phyloP scores from a whole-genome alignment of 768 basidiomycete genomes.

The Tulasnella sp. region DNA sequence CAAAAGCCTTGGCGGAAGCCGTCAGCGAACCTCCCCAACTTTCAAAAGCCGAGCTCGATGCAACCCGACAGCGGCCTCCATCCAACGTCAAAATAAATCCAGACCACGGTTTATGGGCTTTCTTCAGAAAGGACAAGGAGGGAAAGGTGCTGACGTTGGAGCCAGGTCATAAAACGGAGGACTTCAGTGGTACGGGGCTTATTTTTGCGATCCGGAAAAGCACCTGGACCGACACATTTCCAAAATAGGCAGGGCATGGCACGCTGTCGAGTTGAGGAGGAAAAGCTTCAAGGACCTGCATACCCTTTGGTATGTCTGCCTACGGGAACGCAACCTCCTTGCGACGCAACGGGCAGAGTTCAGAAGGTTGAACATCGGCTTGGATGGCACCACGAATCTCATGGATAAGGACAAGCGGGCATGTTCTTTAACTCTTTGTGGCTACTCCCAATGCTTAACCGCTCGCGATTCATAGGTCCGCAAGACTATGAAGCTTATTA shows the following conservation, averaged over 20 bases:
- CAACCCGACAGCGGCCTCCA: constrained; percentile 42
- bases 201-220: constrained; percentile 5
- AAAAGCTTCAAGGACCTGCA: constrained; percentile 94
- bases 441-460: neutral
- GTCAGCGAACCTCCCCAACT: neutral
- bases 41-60: neutral
- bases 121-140: constrained; percentile 61
- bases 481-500: constrained; percentile 96
- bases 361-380: constrained; percentile 50
- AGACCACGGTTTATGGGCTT: constrained; percentile 72
- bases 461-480: constrained; percentile 56
- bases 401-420: constrained; percentile 30
- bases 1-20: neutral
- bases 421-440: neutral
- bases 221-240: constrained; percentile 40
- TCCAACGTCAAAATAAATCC: constrained; percentile 48
- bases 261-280: constrained; percentile 74
- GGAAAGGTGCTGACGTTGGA: constrained; percentile 41
- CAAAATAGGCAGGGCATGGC: constrained; percentile 79
- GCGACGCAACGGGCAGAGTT: constrained; percentile 82
- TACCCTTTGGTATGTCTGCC: constrained; percentile 86
- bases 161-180: constrained; percentile 25
- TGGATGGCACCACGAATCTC: constrained; percentile 9
- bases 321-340: constrained; percentile 85
- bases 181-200: constrained; percentile 15